A percentile compares a stretch with the other conserved stretches of the same genome.
Conservation (phyloP, 768 basidiomycete species). For the Tulasnella sp. region DNA sequence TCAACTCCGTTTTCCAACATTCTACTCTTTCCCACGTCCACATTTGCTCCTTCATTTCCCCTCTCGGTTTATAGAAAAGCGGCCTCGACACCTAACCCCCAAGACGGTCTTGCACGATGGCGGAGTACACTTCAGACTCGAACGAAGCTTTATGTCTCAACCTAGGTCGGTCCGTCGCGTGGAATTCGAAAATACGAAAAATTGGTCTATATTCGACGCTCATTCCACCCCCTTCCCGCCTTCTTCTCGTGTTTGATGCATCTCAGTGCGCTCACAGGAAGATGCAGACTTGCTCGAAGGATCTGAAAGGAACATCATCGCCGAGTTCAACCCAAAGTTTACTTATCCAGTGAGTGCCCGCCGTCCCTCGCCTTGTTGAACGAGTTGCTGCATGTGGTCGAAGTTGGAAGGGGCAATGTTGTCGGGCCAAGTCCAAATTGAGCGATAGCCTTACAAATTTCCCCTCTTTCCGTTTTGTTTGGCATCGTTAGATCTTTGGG, state of each 20-base stretch:
- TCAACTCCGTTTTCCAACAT: neutral
- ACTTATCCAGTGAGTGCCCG: constrained; percentile 78
- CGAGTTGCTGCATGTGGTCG: too few species aligned
- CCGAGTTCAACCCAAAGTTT: constrained; percentile 78
- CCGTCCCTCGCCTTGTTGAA: neutral
- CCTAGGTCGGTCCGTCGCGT: constrained; percentile 52
- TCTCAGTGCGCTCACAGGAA: constrained; percentile 61
- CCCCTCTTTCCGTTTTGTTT: neutral
- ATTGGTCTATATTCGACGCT: too few species aligned
- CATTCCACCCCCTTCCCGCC: constrained; percentile 7
- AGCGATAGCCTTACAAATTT: neutral
- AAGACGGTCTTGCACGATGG: neutral
- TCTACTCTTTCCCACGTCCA: neutral
- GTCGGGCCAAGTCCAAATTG: neutral
- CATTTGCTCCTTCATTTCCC: constrained; percentile 1
- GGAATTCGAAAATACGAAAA: neutral
- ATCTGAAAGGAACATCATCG: constrained; percentile 54
- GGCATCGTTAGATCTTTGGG: constrained; percentile 71
- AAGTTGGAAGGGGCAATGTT: too few species aligned
- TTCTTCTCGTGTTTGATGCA: neutral
- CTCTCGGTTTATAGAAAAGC: neutral
- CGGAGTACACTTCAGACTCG: constrained; percentile 73
- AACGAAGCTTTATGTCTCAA: constrained; percentile 72
- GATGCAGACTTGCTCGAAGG: constrained; percentile 52
- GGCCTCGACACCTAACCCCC: neutral